Evolutionary conservation across 73 alveolate species (phyloP), one percentile per base, ranked within the genome.

Genomic region (Loxodes magnus): DNA sequence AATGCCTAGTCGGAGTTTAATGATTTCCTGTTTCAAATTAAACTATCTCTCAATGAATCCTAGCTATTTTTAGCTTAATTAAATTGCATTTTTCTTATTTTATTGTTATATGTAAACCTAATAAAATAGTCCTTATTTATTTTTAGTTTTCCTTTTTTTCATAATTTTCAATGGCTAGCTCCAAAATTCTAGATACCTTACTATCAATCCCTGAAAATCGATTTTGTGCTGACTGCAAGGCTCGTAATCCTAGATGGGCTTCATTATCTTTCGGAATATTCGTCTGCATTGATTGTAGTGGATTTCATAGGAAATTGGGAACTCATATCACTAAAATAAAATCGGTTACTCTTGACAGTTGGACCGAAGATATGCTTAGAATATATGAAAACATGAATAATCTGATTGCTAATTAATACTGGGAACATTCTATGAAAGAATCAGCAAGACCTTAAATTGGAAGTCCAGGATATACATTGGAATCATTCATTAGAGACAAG

Each of bases 241-340:
- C 70, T 22, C 59, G 77, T 20, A 71, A 70, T 28, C 94, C 94
- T n/a, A 36, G 79, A 17, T 80, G 94, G 94, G 94, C 86, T 4
- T 59, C 83, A 52, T 53, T 80, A 50, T 76, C 77, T 57, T 64
- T 74, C 31, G 94, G 94, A 5, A 83, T 80, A 4, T 80, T 80
- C 55, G 79, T 80, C 24, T 80, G 94, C 58, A 80, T 80, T 56
- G 73, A 77, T 43, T 80, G 94, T 68, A 60, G 66, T 27, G 94
- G 90, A 10, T 70, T 82, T 35, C 94, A 80, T 63, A 75, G 94
- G 56, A 64, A 62, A 35, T 56, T 80, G 15, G 90, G 94, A 26
- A 79, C 82, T 14, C 70, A 69, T 30, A 70, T 80, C 24, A 65
- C 94, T 12, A 77, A 76, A 76, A 80, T 80, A 22, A 76, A 76